Conservation (phyloP, 805 yeast genomes). For the Pichia eremophila region DNA sequence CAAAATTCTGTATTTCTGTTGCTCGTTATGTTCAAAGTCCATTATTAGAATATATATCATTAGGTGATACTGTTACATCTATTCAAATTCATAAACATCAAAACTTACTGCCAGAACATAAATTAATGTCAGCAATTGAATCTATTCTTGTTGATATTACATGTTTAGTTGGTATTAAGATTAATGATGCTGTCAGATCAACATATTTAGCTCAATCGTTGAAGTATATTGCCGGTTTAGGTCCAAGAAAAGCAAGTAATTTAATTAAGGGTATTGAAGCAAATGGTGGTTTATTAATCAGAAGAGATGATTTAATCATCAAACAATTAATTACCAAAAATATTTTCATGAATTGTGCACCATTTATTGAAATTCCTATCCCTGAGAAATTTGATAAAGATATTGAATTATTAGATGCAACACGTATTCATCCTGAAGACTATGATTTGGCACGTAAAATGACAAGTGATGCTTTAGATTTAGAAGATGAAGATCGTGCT, state of each 20-base stretch:
- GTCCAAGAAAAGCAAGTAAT: conserved; percentile 91
- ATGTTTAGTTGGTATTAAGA: conserved; percentile 87
- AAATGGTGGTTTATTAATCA: conserved; percentile 51
- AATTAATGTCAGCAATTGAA: conserved; percentile 57
- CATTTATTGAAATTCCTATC: conserved; percentile 73
- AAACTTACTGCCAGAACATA: conserved; percentile 54
- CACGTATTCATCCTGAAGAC: conserved; percentile 97
- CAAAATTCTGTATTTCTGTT: conserved; percentile 76
- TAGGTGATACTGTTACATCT: conserved; percentile 66
- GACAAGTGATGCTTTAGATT: conserved; percentile 96
- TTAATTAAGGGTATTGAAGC: conserved; percentile 70
- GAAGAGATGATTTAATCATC: conserved; percentile 76
- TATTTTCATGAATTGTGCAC: conserved; percentile 85
- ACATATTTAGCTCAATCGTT: conserved; percentile 60
- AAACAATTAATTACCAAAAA: conserved; percentile 69
- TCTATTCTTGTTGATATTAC: conserved; percentile 83
- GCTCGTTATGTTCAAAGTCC: conserved; percentile 93
- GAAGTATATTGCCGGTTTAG: conserved; percentile 82
- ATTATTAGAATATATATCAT: conserved; percentile 75
- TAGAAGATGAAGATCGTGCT: conserved; percentile 80
- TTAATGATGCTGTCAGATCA: conserved; percentile 79
- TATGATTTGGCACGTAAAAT: conserved; percentile 91
- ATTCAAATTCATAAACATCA: conserved; percentile 64
- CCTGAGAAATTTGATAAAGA: conserved; percentile 46
- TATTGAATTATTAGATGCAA: conserved; percentile 83